Conservation (phyloP, 73 alveolate species). For the Paramecium octaurelia region DNA sequence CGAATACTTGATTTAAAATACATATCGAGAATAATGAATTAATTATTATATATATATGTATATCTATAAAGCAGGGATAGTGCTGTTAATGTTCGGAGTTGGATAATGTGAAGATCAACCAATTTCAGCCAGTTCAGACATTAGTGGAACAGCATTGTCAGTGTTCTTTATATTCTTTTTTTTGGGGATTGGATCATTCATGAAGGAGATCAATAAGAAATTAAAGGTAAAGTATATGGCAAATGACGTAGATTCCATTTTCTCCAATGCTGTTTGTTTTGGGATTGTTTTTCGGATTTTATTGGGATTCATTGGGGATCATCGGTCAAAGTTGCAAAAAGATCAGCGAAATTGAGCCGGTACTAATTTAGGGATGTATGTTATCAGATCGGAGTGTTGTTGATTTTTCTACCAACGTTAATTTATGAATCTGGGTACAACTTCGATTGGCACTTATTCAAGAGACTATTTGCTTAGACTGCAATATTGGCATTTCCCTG, state of each 20-base stretch:
- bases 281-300: slow-evolving; percentile 47
- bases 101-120: not conserved
- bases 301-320: slow-evolving; percentile 55
- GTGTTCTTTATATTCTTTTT: slow-evolving; percentile 42
- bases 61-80: not conserved
- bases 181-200: slow-evolving; percentile 50
- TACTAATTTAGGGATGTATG: not conserved
- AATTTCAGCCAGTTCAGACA: not conserved
- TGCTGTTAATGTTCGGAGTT: not conserved
- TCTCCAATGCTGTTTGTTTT: slow-evolving; percentile 58
- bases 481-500: slow-evolving; percentile 63
- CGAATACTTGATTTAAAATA: not conserved
- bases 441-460: slow-evolving; percentile 67
- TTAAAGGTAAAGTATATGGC: not conserved
- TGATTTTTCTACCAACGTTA: slow-evolving; percentile 60
- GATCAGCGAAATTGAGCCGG: slow-evolving; percentile 46
- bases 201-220: slow-evolving; percentile 48
- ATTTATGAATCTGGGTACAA: slow-evolving; percentile 65
- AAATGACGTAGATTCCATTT: slow-evolving; percentile 4
- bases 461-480: slow-evolving; percentile 54
- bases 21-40: not conserved
- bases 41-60: not conserved
- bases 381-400: slow-evolving; percentile 17
- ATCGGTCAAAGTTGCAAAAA: slow-evolving; percentile 20
- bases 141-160: slow-evolving; percentile 27